These are phyloP conservation scores for Sisymbrium irio DNA, from an alignment of 345 rosid species.

Conservation along the genomic window DNA sequence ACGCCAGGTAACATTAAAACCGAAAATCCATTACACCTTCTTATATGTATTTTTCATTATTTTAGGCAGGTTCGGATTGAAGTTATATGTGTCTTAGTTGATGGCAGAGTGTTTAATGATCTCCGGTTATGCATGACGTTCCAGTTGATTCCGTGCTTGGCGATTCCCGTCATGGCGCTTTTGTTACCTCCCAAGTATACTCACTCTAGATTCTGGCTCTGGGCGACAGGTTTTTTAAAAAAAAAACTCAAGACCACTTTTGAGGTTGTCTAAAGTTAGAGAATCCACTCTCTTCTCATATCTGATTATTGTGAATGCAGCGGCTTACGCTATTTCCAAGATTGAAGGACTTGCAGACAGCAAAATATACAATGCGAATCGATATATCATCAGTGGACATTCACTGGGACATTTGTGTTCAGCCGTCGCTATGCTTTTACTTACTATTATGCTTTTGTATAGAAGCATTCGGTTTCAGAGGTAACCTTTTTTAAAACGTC, in stretches of 20 bases:
- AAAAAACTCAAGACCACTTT: not conserved
- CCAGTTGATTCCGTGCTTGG: slow-evolving; percentile 76
- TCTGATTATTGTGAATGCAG: slow-evolving; percentile 36
- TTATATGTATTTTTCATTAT: not conserved
- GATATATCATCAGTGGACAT: slow-evolving; percentile 69
- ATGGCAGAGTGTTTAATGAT: slow-evolving; percentile 92
- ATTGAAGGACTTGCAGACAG: slow-evolving; percentile 59
- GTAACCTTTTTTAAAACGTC: slow-evolving; percentile 31
- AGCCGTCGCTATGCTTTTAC: slow-evolving; percentile 49
- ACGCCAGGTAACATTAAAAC: slow-evolving; percentile 61
- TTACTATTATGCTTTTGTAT: slow-evolving; percentile 66
- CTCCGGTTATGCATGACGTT: slow-evolving; percentile 83
- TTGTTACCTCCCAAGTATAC: slow-evolving; percentile 70
- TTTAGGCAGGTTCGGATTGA: slow-evolving; percentile 21
- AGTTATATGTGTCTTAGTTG: slow-evolving; percentile 40
- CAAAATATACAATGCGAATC: slow-evolving; percentile 58
- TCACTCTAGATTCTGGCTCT: slow-evolving; percentile 77
- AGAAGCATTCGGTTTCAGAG: slow-evolving; percentile 63
- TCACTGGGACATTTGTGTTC: slow-evolving; percentile 73
- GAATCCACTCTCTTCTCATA: not conserved
- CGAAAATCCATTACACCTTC: not conserved
- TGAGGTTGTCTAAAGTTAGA: not conserved
- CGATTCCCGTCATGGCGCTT: slow-evolving; percentile 56
- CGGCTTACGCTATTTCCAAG: slow-evolving; percentile 51
- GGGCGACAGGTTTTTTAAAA: slow-evolving; percentile 54